Percentiles rank a stretch among this genome's conserved stretches.
Conservation (phyloP, 2,329 filamentous ascomycete genomes). For the Mariannaea sp. region DNA sequence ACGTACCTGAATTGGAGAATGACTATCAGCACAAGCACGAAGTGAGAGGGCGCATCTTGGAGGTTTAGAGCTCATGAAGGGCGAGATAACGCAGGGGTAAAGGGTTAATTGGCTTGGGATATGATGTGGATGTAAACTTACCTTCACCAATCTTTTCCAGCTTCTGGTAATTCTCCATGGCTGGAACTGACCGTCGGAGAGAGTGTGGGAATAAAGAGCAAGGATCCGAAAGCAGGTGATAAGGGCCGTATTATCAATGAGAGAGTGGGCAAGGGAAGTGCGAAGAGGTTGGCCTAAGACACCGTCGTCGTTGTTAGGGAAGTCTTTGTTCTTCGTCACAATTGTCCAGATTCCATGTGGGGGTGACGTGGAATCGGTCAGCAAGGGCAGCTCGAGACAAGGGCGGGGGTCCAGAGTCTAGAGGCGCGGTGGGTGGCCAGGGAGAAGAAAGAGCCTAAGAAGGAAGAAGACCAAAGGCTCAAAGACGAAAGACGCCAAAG, state of each 20-base stretch:
- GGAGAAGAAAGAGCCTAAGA: conserved; percentile 10
- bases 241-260: not conserved
- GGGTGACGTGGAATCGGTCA: conserved; percentile 21
- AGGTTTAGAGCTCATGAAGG: not conserved
- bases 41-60: conserved; percentile 6
- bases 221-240: not conserved
- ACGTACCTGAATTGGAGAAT: conserved; percentile 71
- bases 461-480: no score
- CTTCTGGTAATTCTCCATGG: conserved; percentile 96
- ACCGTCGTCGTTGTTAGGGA: not conserved
- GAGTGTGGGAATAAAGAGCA: conserved; percentile 9
- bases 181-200: conserved; percentile 20
- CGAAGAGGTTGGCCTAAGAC: not conserved
- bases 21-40: conserved; percentile 2
- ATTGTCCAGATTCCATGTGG: conserved; percentile 11
- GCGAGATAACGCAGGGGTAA: not conserved
- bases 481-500: no score
- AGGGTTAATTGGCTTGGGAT: not conserved
- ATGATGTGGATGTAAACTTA: conserved; percentile 49
- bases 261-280: not conserved
- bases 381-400: conserved; percentile 18
- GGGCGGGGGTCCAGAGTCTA: conserved; percentile 25
- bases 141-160: conserved; percentile 96
- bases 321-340: conserved; percentile 3
- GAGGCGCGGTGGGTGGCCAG: conserved; percentile 17